Conservation (phyloP, 768 basidiomycete species). For the Rhizopogon vulgaris region DNA sequence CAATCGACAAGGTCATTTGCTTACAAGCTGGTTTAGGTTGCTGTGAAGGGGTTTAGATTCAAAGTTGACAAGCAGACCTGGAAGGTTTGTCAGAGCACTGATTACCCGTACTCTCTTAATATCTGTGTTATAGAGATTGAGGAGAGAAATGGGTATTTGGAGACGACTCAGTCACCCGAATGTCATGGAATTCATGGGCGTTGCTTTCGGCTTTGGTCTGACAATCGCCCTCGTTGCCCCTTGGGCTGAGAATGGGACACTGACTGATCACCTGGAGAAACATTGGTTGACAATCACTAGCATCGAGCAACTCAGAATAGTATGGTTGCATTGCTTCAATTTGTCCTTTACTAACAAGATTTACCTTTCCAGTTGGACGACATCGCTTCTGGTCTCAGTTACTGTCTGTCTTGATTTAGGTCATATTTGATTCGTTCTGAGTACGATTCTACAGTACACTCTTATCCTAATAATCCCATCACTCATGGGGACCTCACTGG, state of each 20-base stretch:
- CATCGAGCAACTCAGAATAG: background rate
- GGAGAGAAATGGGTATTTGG: conserved; percentile 21
- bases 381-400: conserved; percentile 3
- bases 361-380: conserved; percentile 1
- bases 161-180: conserved; percentile 13
- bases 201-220: conserved; percentile 16
- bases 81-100: background rate
- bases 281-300: background rate
- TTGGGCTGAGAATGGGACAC: conserved; percentile 14
- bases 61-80: background rate
- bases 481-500: conserved; percentile 22
- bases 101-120: background rate
- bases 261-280: conserved; percentile 2
- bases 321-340: background rate
- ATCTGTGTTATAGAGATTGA: conserved; percentile 7
- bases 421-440: background rate
- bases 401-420: background rate
- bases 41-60: conserved; percentile 5
- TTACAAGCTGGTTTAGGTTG: conserved; percentile 4
- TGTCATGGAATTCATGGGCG: conserved; percentile 18
- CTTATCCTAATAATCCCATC: background rate
- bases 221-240: conserved; percentile 16
- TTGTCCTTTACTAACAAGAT: background rate
- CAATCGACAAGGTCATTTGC: background rate
- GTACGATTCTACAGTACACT: conserved; percentile 3